Evolutionary conservation across 1,139 yeast species (phyloP), one percentile per base, ranked within the genome.

Genomic region (Meyerozyma smithsonii): DNA sequence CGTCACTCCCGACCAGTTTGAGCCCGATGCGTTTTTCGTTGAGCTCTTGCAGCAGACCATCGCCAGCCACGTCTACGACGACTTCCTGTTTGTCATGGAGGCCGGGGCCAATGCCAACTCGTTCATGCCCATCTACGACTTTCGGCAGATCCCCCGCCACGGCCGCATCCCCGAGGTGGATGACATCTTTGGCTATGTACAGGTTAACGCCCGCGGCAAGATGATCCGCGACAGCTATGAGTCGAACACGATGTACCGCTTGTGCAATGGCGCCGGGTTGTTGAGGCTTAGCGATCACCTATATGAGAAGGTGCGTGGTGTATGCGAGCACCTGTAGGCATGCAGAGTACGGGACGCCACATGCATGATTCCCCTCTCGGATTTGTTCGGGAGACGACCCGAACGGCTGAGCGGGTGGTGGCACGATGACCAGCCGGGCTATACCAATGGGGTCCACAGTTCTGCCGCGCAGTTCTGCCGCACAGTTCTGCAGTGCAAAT

Each of bases 111-210:
- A 76, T 51, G 73, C 75, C 17, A 58, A 67, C 33, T 62, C 74
- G 0, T 81, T 61, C 58, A 80, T 84, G 83, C 87, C 89, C 5
- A 73, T 86, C 35, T 83, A 79, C 50, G 95, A 86, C 54, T 69
- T 82, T 46, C 67, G 94, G 44, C 77, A 73, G 39, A 72, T 79
- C 2, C 90, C 94, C 1, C 64, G 76, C 18, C 79, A 75, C 47
- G 86, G 86, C 10, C 69, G 94, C 42, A 73, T 78, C 16, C 89
- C 94, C 0, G 85, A 81, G 18, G 77, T 84, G 4, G 88, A 82
- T 46, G 84, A 83, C 51, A 79, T 80, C 1, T 66, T 81, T 43
- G 95, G 95, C 1, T 84, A 82, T 51, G 80, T 85, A 5, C 72
- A 72, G 47, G 82, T 86, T 4, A 75, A 76, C 47, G 60, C 53